Conservation (phyloP, 768 basidiomycete genomes). For the Boletus coccyginus region DNA sequence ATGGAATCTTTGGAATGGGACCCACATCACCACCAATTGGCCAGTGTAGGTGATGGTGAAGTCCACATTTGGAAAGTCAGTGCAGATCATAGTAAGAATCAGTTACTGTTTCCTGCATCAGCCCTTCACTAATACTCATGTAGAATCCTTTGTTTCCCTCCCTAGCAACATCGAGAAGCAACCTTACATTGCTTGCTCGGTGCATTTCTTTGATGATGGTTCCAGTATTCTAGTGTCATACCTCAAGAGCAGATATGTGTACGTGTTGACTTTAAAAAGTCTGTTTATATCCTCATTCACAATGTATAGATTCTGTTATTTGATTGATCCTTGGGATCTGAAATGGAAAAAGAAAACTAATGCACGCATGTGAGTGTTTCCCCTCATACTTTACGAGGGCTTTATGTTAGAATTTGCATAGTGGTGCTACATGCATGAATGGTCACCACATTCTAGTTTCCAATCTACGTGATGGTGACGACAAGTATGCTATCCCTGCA, state of each 20-base stretch:
- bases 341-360: constrained; percentile 10
- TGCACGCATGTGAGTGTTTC: not conserved
- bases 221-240: constrained; percentile 1
- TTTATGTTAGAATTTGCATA: no score
- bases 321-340: not conserved
- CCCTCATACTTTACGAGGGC: no score
- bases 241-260: constrained; percentile 3
- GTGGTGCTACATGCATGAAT: no score
- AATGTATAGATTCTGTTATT: not conserved
- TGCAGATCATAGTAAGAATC: not conserved
- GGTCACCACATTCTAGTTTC: no score
- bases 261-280: not conserved
- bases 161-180: not conserved
- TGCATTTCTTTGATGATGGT: constrained; percentile 3
- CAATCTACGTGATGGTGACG: no score
- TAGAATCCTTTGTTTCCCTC: not conserved
- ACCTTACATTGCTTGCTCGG: not conserved
- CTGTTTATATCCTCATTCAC: not conserved
- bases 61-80: not conserved
- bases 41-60: not conserved
- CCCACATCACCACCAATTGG: not conserved
- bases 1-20: not conserved
- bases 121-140: no score
- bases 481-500: no score
- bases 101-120: no score